Evolutionary conservation across 148 eudicot species (phyloP).

Genomic region (Chenopodium suecicum): DNA sequence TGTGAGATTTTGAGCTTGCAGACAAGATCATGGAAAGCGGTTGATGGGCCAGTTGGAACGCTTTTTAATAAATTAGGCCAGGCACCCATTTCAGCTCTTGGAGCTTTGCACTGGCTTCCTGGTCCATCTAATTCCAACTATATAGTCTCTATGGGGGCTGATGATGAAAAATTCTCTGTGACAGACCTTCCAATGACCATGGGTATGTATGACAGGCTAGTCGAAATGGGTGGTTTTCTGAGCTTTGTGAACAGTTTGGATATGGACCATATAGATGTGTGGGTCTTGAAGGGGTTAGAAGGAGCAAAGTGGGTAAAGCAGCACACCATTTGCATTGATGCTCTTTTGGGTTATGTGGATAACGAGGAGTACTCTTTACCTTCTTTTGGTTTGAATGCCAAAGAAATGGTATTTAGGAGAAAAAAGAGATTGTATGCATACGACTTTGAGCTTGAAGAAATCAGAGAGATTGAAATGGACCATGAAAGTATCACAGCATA

Average conservation of each 20-base stretch:
- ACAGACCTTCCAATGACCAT: constrained; percentile 29
- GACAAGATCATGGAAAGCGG: constrained; percentile 36
- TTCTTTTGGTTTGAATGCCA: constrained; percentile 28
- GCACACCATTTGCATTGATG: constrained; percentile 31
- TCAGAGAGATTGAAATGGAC: constrained; percentile 27
- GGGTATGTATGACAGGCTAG: constrained; percentile 16
- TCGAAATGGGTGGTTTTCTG: constrained; percentile 43
- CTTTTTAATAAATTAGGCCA: constrained; percentile 4
- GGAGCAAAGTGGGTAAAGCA: constrained; percentile 37
- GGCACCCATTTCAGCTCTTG: constrained; percentile 30
- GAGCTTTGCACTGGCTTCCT: constrained; percentile 44
- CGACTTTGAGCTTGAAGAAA: constrained; percentile 32
- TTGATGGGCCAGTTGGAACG: constrained; percentile 33
- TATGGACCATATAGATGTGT: constrained; percentile 25
- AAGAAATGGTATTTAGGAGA: constrained; percentile 32
- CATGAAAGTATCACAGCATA: background rate
- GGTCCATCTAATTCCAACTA: background rate
- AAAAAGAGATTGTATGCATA: constrained; percentile 19
- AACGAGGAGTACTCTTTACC: constrained; percentile 17
- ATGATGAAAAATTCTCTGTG: constrained; percentile 33
- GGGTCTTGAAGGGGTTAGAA: constrained; percentile 37
- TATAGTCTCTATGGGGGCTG: constrained; percentile 31
- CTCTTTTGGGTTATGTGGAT: constrained; percentile 24
- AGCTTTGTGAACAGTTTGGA: constrained; percentile 30
- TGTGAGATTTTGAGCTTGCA: constrained; percentile 40